Evolutionary conservation across 768 basidiomycete species (phyloP), one percentile per base, ranked within the genome.

Genomic region (Leccinum pellstonianum): DNA sequence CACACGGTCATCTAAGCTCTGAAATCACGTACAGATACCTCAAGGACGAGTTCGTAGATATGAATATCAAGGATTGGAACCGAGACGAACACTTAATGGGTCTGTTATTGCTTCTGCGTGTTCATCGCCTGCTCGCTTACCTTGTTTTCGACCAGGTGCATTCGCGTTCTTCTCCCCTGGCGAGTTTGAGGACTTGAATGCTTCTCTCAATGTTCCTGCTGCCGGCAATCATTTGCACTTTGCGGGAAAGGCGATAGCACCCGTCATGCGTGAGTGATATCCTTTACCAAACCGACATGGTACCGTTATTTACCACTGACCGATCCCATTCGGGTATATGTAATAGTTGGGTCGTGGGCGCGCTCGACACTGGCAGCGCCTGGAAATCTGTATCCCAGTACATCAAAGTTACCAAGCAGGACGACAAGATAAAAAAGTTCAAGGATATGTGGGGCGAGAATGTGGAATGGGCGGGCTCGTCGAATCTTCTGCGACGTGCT

Each of bases 101-200:
- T 79, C 38, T 35, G 70, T 63, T 5, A 21, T 33, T 9, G 0
- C 6, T 50, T 3, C 6, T 4, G 4, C 9, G 1, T 6, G 2
- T 5, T 6, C 11, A 10, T 37, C 19, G 11, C 47, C 12, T 48
- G 17, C 52, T 17, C 3, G 23, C 23, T 52, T 14, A 58, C 19
- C n/a, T n/a, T 21, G 11, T 27, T 54, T n/a, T 11, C 54, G 48
- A 27, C 8, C 51, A 77, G 79, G 79, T 48, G 76, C 76, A 4
- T 79, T 70, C 57, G 80, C 77, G 0, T 66, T 65, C 62, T 81
- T 80, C 50, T 73, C 71, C 0, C 79, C 80, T 4, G 78, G 78
- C 7, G 59, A 77, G 23, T 80, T 78, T 54, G 58, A 62, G 10
- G 59, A 70, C 6, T 38, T 77, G 38, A 79, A 76, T 59, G 54